Conservation (phyloP, 2,329 filamentous ascomycete genomes). For the Penicillium palitans region DNA sequence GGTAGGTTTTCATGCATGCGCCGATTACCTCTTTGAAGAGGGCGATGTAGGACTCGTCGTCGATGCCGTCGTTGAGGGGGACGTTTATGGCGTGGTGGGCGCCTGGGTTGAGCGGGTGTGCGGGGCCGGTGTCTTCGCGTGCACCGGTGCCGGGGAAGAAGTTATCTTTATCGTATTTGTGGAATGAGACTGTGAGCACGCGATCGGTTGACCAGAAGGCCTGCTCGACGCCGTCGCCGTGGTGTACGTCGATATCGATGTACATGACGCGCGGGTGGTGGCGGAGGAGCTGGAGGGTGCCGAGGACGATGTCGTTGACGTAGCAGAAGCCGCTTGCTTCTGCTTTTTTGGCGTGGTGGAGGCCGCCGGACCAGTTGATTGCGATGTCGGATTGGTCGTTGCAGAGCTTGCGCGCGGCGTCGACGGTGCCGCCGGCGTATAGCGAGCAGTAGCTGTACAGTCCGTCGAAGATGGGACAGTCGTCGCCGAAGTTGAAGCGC, state of each 20-base stretch:
- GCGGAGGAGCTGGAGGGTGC: conserved; percentile 82
- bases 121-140: conserved; percentile 79
- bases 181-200: conserved; percentile 91
- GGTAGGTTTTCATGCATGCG: conserved; percentile 76
- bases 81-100: conserved; percentile 90
- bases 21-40: conserved; percentile 82
- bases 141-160: conserved; percentile 94
- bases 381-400: conserved; percentile 89
- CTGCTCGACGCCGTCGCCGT: conserved; percentile 87
- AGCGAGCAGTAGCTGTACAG: conserved; percentile 93
- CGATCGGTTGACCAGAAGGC: conserved; percentile 87
- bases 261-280: conserved; percentile 84
- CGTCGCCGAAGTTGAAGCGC: conserved; percentile 85
- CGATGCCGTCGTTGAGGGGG: conserved; percentile 85
- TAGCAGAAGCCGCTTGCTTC: conserved; percentile 98
- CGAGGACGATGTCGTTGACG: conserved; percentile 96
- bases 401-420: conserved; percentile 85
- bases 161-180: conserved; percentile 83
- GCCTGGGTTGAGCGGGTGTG: conserved; percentile 79
- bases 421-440: conserved; percentile 85
- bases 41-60: conserved; percentile 81
- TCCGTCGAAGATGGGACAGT: conserved; percentile 95
- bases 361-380: conserved; percentile 93
- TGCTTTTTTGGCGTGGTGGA: conserved; percentile 93
- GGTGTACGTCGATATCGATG: conserved; percentile 91